These are phyloP conservation scores for Vitis riparia DNA, from an alignment of 164 flowering plant genomes.

Conservation along the genomic window DNA sequence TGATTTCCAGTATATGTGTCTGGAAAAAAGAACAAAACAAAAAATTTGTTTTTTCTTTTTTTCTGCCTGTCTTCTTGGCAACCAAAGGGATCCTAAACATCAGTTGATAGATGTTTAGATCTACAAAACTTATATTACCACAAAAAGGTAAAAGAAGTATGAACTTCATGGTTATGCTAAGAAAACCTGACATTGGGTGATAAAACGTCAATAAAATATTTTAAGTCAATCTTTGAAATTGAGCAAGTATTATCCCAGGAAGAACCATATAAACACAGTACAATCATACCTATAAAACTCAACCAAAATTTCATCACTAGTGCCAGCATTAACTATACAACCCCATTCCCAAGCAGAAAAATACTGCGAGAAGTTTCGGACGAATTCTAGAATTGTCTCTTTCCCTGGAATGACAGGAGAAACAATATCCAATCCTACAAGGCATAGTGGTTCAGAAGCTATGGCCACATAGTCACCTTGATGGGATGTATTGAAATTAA, in stretches of 20 bases:
- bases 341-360: constrained; percentile 72
- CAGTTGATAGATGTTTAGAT: no score
- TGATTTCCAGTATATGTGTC: no score
- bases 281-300: constrained; percentile 65
- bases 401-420: constrained; percentile 42
- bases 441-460: constrained; percentile 80
- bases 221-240: not conserved
- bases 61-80: no score
- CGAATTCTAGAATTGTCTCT: constrained; percentile 48
- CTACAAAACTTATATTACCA: no score
- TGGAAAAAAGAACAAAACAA: no score
- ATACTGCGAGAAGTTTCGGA: constrained; percentile 57
- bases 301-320: constrained; percentile 38
- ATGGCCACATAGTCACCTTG: constrained; percentile 88
- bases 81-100: no score
- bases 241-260: not conserved
- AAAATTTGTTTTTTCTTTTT: no score
- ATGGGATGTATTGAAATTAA: constrained; percentile 82
- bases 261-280: not conserved
- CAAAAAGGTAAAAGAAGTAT: no score
- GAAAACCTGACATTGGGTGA: no score
- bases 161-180: no score
- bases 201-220: no score
- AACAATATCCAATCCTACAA: constrained; percentile 83
- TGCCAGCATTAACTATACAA: constrained; percentile 44